Evolutionary conservation across 208 protist species (phyloP), one percentile per base, ranked within the genome.

Genomic region (Zelonia costaricensis): DNA sequence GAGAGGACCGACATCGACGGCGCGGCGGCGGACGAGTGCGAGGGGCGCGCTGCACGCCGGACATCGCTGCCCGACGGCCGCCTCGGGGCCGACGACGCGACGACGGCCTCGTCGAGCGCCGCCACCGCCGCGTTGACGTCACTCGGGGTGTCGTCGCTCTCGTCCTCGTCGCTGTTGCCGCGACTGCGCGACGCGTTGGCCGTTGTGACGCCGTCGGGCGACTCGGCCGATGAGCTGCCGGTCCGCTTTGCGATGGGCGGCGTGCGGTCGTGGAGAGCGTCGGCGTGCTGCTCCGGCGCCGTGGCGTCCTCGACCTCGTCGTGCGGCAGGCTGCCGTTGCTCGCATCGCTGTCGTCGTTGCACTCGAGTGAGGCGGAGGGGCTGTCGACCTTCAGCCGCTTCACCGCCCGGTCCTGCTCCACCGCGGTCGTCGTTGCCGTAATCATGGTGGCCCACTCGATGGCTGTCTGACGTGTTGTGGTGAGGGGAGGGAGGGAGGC

Each of bases 351-450:
- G 38, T 36, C 25, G 10, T 51, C 47, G 7, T 52, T n/a, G 13
- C 36, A 51, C 28, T 35, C 38, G 12, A 43, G 38, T 30, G 55
- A 62, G n/a, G 44, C 35, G 12, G 59, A 51, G n/a, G 63, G 55
- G 47, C 55, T 70, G 40, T 70, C 63, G 7, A 70, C 38, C 55
- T 51, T 70, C 55, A 54, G 27, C 28, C 36, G 38, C 63, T 70
- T 70, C 63, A 58, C 45, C 20, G 63, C 55, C 20, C 47, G 44
- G 27, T 13, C 49, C 25, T 69, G 62, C 45, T 55, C 62, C 5
- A 13, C 25, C 23, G 39, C 38, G 10, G 44, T 33, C 27, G 27
- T 40, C 7, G 7, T 39, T 18, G 31, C 49, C n/a, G 55, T 45
- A 16, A 70, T 9, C 63, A 70, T 70, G 27, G 25, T 15, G 22